These are phyloP conservation scores for Ricinus communis DNA, from an alignment of 345 rosid species.

Conservation along the genomic window DNA sequence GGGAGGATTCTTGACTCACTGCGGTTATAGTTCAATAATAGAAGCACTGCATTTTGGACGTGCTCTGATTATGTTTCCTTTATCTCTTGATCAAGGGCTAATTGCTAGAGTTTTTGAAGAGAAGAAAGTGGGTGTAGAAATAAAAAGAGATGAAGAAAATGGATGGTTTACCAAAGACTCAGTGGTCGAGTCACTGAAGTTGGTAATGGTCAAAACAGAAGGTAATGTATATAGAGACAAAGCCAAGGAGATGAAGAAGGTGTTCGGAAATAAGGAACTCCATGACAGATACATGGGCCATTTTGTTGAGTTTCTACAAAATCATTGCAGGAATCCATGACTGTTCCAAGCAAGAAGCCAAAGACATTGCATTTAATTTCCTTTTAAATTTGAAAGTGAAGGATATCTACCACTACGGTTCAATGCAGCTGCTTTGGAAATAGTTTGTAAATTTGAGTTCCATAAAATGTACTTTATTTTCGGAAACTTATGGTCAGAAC, in stretches of 20 bases:
- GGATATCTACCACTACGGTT: too few species aligned
- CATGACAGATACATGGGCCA: neutral
- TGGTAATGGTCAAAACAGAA: slow-evolving; percentile 31
- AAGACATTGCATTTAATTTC: too few species aligned
- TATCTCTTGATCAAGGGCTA: slow-evolving; percentile 47
- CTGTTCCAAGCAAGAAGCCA: too few species aligned
- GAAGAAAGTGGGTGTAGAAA: slow-evolving; percentile 34
- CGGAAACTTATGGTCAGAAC: too few species aligned
- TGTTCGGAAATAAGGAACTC: neutral
- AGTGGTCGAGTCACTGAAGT: slow-evolving; percentile 41
- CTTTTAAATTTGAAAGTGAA: too few species aligned
- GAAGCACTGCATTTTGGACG: slow-evolving; percentile 40
- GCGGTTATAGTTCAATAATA: slow-evolving; percentile 46
- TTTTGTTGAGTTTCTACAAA: too few species aligned
- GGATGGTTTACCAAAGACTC: slow-evolving; percentile 39
- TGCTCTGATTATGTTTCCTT: slow-evolving; percentile 36
- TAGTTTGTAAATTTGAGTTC: too few species aligned
- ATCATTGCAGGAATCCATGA: too few species aligned
- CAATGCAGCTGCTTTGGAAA: too few species aligned
- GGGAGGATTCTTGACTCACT: slow-evolving; percentile 48
- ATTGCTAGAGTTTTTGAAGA: slow-evolving; percentile 39
- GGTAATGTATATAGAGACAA: slow-evolving; percentile 23
- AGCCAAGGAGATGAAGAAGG: slow-evolving; percentile 11
- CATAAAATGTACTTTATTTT: too few species aligned
- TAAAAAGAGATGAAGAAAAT: slow-evolving; percentile 35